A percentile compares a stretch with the other conserved stretches of the same genome.
Conservation (phyloP, 2,329 filamentous ascomycete genomes). For the Phialophora chinensis region DNA sequence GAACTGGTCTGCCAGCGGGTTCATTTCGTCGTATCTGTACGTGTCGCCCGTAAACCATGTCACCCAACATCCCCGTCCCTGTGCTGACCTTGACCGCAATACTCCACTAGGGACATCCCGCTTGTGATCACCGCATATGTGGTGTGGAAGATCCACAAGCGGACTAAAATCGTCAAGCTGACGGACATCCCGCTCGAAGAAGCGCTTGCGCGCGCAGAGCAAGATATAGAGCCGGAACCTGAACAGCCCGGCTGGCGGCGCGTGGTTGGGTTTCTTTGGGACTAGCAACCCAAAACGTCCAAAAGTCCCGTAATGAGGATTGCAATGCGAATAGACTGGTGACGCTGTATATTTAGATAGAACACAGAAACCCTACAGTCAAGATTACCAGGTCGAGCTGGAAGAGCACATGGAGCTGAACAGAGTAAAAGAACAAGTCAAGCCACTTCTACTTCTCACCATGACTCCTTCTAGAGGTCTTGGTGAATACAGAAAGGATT, state of each 20-base stretch:
- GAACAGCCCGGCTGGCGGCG: conserved; percentile 30
- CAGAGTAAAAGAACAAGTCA: no score
- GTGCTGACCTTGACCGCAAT: not conserved
- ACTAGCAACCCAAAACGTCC: conserved; percentile 11
- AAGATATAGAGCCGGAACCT: conserved; percentile 45
- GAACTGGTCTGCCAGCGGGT: conserved; percentile 63
- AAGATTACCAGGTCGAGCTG: not conserved
- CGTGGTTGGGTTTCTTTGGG: conserved; percentile 36
- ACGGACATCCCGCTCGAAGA: conserved; percentile 59
- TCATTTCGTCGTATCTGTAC: conserved; percentile 69
- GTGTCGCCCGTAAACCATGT: conserved; percentile 25
- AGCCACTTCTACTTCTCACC: no score
- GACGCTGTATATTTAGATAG: not conserved
- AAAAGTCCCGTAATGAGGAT: not conserved
- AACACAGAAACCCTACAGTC: not conserved
- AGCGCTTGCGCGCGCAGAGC: conserved; percentile 55
- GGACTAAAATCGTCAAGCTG: conserved; percentile 62
- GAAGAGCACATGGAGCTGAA: no score
- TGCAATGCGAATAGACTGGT: not conserved
- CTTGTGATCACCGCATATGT: conserved; percentile 63
- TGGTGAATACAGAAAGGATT: no score
- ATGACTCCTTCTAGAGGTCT: no score
- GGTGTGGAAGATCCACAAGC: conserved; percentile 70
- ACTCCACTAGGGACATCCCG: conserved; percentile 61
- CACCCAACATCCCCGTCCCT: not conserved